Percentiles rank a stretch among this genome's conserved stretches.
phyloP scores from a whole-genome alignment of 495 filamentous ascomycete genomes.

The Tuber brumale region DNA sequence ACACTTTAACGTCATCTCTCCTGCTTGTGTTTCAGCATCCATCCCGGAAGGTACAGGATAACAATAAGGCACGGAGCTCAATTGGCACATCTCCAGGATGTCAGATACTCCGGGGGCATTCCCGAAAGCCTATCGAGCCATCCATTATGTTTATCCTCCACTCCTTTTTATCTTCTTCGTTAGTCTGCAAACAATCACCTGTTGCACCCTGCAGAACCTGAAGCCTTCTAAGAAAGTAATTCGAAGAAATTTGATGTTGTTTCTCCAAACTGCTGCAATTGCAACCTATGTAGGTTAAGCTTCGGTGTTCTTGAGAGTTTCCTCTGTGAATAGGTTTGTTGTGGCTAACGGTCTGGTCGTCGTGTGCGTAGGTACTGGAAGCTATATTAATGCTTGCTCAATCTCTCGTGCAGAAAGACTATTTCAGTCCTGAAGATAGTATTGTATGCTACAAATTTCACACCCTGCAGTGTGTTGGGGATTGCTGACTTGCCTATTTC shows the following conservation, averaged over 20 bases:
- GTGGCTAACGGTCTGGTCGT: conserved; percentile 8
- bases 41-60: conserved; percentile 16
- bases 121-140: conserved; percentile 22
- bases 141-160: conserved; percentile 53
- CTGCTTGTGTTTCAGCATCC: neutral
- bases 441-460: conserved; percentile 40
- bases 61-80: neutral
- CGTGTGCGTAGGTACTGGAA: conserved; percentile 43
- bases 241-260: conserved; percentile 48
- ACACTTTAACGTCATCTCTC: neutral
- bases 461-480: conserved; percentile 2
- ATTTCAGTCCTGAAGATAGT: conserved; percentile 49
- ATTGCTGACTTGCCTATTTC: conserved; percentile 7
- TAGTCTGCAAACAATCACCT: conserved; percentile 48
- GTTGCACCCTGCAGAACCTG: conserved; percentile 53
- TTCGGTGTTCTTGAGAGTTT: conserved; percentile 13
- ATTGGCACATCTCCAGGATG: conserved; percentile 12
- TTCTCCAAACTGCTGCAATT: conserved; percentile 48
- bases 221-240: conserved; percentile 43
- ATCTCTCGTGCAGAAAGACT: conserved; percentile 43
- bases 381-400: conserved; percentile 45
- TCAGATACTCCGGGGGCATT: conserved; percentile 23
- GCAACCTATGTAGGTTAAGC: conserved; percentile 47
- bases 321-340: conserved; percentile 7
- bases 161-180: conserved; percentile 54